These are phyloP conservation scores for Lentithecium fluviatile DNA, from an alignment of 495 filamentous ascomycete species.

Conservation along the genomic window DNA sequence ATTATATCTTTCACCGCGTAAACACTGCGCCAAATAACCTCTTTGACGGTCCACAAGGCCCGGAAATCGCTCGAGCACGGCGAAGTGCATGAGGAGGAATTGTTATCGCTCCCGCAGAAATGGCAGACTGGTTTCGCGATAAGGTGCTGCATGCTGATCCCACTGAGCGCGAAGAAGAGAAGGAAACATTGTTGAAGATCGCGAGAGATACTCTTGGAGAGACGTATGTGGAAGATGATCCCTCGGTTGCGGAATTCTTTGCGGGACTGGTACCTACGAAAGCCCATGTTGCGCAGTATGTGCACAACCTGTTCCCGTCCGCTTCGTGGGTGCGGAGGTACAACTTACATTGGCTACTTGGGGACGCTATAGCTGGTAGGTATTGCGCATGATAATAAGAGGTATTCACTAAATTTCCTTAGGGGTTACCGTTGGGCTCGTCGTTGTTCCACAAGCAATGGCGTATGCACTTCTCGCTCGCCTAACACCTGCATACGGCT, in stretches of 20 bases:
- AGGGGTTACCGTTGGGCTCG: constrained; percentile 17
- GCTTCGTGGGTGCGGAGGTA: constrained; percentile 14
- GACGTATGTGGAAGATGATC: constrained; percentile 13
- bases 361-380: constrained; percentile 20
- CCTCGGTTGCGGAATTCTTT: constrained; percentile 12
- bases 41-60: not conserved
- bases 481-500: constrained; percentile 14
- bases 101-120: not conserved
- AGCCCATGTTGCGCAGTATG: not conserved
- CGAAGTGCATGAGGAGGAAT: not conserved
- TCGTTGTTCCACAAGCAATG: constrained; percentile 26
- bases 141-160: not conserved
- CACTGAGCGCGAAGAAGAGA: not conserved
- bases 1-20: not conserved
- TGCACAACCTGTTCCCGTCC: constrained; percentile 11
- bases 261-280: constrained; percentile 1
- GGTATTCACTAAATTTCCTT: not conserved
- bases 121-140: not conserved
- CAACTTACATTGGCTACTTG: constrained; percentile 19
- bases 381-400: not conserved
- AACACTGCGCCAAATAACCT: not conserved
- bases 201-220: constrained; percentile 9
- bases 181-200: constrained; percentile 7
- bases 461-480: constrained; percentile 19
- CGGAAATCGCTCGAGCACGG: not conserved